These are phyloP conservation scores for Pseudocercospora eumusae DNA, from an alignment of 2,329 filamentous ascomycete species.

Conservation along the genomic window DNA sequence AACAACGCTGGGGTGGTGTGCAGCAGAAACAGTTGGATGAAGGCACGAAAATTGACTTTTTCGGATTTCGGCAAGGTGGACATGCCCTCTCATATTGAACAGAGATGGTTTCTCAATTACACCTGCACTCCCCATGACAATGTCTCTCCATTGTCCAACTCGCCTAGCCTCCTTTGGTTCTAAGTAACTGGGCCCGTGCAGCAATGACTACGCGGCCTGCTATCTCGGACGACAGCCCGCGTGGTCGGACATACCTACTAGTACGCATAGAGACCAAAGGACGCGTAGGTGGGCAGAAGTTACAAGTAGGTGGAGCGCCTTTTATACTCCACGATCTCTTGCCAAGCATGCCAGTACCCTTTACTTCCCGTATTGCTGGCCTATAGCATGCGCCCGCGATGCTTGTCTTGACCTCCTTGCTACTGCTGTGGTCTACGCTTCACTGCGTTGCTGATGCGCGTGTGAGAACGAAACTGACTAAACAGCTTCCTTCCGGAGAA, in stretches of 20 bases:
- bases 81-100: neutral
- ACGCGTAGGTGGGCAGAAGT: neutral
- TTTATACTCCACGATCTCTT: slow-evolving; percentile 3
- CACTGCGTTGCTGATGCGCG: slow-evolving; percentile 14
- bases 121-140: neutral
- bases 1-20: neutral
- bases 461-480: slow-evolving; percentile 2
- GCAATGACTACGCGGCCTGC: slow-evolving; percentile 7
- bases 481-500: slow-evolving; percentile 19
- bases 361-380: slow-evolving; percentile 3
- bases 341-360: slow-evolving; percentile 2
- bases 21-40: neutral
- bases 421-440: neutral
- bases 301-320: neutral
- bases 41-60: neutral
- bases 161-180: neutral
- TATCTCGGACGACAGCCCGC: slow-evolving; percentile 4
- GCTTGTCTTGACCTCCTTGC: slow-evolving; percentile 7
- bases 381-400: slow-evolving; percentile 1
- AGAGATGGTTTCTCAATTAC: neutral
- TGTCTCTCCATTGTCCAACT: neutral
- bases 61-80: neutral
- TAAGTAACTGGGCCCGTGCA: slow-evolving; percentile 10
- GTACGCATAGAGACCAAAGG: neutral
- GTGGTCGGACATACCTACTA: neutral